Conservation (phyloP, 495 filamentous ascomycete genomes). For the Oidiodendron maius region DNA sequence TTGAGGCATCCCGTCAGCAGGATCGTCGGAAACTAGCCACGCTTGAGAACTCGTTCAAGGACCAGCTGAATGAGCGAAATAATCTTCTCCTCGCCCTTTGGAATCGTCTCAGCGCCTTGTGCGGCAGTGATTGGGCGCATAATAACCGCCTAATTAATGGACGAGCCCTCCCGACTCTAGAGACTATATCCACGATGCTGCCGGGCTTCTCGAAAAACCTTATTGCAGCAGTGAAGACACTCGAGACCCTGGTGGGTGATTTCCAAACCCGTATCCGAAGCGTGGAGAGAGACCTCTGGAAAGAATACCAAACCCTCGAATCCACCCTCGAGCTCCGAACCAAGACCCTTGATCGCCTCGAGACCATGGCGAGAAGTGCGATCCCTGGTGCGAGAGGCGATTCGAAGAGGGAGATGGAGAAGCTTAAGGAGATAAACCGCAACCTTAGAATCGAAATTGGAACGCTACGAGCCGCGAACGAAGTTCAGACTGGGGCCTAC, state of each 20-base stretch:
- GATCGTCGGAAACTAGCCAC: conserved; percentile 68
- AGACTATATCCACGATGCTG: conserved; percentile 70
- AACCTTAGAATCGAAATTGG: conserved; percentile 79
- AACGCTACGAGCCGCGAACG: conserved; percentile 50
- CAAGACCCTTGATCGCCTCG: conserved; percentile 83
- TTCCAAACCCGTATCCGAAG: conserved; percentile 75
- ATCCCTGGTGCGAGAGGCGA: conserved; percentile 31
- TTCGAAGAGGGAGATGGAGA: conserved; percentile 51
- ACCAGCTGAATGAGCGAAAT: conserved; percentile 86
- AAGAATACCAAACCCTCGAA: conserved; percentile 85
- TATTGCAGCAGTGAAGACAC: conserved; percentile 75
- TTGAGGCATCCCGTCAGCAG: conserved; percentile 66
- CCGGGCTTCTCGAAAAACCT: conserved; percentile 86
- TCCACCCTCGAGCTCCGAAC: conserved; percentile 69
- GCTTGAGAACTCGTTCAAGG: conserved; percentile 73
- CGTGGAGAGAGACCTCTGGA: conserved; percentile 84
- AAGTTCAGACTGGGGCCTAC: conserved; percentile 14
- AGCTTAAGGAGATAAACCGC: conserved; percentile 73
- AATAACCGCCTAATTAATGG: conserved; percentile 85
- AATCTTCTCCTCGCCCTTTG: conserved; percentile 78
- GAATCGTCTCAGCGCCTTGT: conserved; percentile 79
- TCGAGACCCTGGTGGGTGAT: conserved; percentile 73
- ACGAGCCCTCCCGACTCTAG: conserved; percentile 69
- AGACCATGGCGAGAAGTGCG: conserved; percentile 59
- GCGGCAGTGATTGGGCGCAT: conserved; percentile 87